Conservation (phyloP, 2,329 filamentous ascomycete genomes). For the Knoxdaviesia proteae region DNA sequence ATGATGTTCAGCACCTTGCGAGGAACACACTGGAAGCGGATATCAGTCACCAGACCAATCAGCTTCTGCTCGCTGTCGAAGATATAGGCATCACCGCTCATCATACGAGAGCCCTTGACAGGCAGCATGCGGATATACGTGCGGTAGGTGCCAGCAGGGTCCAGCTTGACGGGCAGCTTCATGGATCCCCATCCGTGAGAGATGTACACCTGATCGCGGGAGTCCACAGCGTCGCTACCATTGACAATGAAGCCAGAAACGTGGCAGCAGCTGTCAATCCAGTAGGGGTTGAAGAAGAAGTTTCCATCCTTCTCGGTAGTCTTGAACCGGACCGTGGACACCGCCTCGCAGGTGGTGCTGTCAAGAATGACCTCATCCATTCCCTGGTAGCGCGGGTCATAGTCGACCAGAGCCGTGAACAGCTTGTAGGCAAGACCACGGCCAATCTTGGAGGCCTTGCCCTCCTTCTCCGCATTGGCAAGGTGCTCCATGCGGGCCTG, state of each 20-base stretch:
- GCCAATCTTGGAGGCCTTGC: conserved; percentile 50
- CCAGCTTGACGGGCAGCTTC: conserved; percentile 25
- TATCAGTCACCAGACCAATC: conserved; percentile 27
- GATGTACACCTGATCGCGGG: conserved; percentile 33
- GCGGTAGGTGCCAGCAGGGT: conserved; percentile 25
- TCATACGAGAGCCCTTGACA: conserved; percentile 25
- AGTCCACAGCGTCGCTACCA: conserved; percentile 32
- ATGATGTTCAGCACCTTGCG: conserved; percentile 46
- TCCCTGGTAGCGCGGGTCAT: conserved; percentile 29
- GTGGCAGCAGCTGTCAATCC: conserved; percentile 37
- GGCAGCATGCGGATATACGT: conserved; percentile 38
- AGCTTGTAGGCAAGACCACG: conserved; percentile 63
- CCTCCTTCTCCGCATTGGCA: conserved; percentile 37
- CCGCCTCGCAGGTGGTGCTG: conserved; percentile 30
- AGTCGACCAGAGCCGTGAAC: conserved; percentile 34
- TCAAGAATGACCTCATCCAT: conserved; percentile 36
- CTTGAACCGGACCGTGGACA: conserved; percentile 29
- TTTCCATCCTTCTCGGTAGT: conserved; percentile 24
- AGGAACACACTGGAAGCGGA: conserved; percentile 47
- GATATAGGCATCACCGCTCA: conserved; percentile 30
- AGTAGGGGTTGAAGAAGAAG: conserved; percentile 35
- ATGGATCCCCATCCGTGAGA: conserved; percentile 38
- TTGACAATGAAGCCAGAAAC: conserved; percentile 42
- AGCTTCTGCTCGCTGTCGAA: conserved; percentile 27
- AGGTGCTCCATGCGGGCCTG: conserved; percentile 38